These are phyloP conservation scores for Yamadazyma friedrichii DNA, from an alignment of 1,139 yeast genomes.

Conservation along the genomic window DNA sequence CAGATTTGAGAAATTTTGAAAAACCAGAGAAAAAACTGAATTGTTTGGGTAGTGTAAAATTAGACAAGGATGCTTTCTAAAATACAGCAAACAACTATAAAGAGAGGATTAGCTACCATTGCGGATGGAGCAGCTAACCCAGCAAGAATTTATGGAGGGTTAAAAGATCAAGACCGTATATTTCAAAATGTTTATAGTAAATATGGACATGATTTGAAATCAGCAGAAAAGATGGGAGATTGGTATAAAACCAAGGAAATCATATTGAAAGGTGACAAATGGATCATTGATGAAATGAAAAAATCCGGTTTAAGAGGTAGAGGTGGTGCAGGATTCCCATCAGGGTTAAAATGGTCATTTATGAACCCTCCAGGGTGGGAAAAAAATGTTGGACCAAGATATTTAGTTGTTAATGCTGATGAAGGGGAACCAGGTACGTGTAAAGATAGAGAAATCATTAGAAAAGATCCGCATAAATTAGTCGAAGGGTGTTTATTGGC, in stretches of 20 bases:
- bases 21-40: conserved; percentile 5
- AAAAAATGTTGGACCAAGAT: conserved; percentile 80
- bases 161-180: conserved; percentile 79
- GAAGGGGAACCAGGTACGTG: conserved; percentile 95
- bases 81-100: neutral
- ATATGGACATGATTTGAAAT: conserved; percentile 72
- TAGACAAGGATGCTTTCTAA: conserved; percentile 3
- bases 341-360: conserved; percentile 87
- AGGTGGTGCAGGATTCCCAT: conserved; percentile 93
- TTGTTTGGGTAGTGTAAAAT: conserved; percentile 3
- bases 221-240: conserved; percentile 79
- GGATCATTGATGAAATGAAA: conserved; percentile 87
- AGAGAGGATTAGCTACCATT: conserved; percentile 34
- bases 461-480: conserved; percentile 87
- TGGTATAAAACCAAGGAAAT: conserved; percentile 91
- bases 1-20: conserved; percentile 1
- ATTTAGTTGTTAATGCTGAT: conserved; percentile 85
- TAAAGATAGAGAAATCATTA: conserved; percentile 84
- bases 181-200: conserved; percentile 78
- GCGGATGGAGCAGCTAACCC: conserved; percentile 51
- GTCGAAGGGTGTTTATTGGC: conserved; percentile 86
- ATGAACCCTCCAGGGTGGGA: conserved; percentile 97
- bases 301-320: conserved; percentile 84
- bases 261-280: conserved; percentile 74
- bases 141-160: conserved; percentile 68